Base-by-base conservation (phyloP, 78 protist species). In the Dictyostelium purpureum region DNA sequence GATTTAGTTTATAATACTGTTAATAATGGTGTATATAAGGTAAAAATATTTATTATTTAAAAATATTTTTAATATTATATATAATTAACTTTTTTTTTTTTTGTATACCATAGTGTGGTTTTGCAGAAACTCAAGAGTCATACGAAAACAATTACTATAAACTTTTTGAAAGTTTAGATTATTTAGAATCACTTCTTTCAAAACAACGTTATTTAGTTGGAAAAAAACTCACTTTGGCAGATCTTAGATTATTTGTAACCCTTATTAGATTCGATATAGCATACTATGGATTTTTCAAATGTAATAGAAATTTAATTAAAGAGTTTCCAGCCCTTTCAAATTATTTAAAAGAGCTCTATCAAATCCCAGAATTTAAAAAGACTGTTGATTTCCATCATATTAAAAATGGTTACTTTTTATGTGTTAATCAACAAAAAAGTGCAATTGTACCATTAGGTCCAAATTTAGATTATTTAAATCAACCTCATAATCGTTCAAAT, bases 21-120 rank as follows among this genome's bases (percentile, higher is more conserved):
- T 67, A 93, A 94, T 87, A 95, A 97, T 83, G 98, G 98, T 45
- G 98, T 97, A 18, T 97, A 97, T 88, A 40, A n/a, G n/a, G 67
- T 18, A 35, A 88, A 71, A 97, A 97, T 21, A 95, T 97, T 43
- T 96, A 97, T 26, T 18, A n/a, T 2, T 21, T 35, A 24, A 69
- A 77, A 77, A 24, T 6, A 24, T 56, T 49, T 77, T 77, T 69
- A 59, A 77, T 21, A 56, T 77, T 42, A 38, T 10, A 7, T 31
- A 77, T 26, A 5, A 63, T 74, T 3, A 6, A 18, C 24, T n/a
- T 51, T 14, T 2, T 40, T 10, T 45, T 24, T n/a, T 2, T 35
- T 6, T 61, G 14, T 4, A 65, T 35, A 5, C 6, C 21, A 7
- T 6, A 65, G 4, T 6, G 45, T 11, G 11, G 7, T 10, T 24